Evolutionary conservation across 1,284 basidiomycete species (phyloP).

Genomic region (Coniferiporia weirii): DNA sequence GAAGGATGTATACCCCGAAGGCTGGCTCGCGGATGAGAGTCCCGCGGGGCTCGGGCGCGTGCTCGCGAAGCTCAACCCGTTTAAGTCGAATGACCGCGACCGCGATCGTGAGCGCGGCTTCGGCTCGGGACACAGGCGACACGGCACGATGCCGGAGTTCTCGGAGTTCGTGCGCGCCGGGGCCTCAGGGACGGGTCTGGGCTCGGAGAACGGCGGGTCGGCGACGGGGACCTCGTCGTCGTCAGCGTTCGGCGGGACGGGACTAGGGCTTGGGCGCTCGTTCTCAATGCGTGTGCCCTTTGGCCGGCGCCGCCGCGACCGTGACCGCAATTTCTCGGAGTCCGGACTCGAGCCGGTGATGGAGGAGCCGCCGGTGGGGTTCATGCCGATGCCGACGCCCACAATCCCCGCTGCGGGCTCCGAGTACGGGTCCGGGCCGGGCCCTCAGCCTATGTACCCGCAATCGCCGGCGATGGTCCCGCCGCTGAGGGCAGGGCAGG

Average conservation of each 20-base stretch:
- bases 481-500: not conserved
- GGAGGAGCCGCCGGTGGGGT: conserved; percentile 7
- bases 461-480: not conserved
- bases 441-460: not conserved
- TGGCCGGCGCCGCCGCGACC: not conserved
- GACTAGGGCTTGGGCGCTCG: conserved; percentile 1
- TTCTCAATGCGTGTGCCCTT: conserved; percentile 3
- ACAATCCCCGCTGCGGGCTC: not conserved
- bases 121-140: conserved; percentile 7
- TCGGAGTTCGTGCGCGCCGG: not conserved
- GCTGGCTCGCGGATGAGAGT: conserved; percentile 14
- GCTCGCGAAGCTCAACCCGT: conserved; percentile 14
- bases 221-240: not conserved
- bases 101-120: not conserved
- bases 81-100: not conserved
- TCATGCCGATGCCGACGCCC: conserved; percentile 4
- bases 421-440: not conserved
- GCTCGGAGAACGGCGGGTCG: not conserved
- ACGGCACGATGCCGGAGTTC: conserved; percentile 10
- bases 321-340: too few relatives aligned
- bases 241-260: not conserved
- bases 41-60: not conserved
- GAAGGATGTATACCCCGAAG: conserved; percentile 11
- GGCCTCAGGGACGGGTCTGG: not conserved
- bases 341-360: not conserved